These are phyloP conservation scores for Chloranthus sessilifolius DNA, from an alignment of 164 flowering plant genomes.

Conservation along the genomic window DNA sequence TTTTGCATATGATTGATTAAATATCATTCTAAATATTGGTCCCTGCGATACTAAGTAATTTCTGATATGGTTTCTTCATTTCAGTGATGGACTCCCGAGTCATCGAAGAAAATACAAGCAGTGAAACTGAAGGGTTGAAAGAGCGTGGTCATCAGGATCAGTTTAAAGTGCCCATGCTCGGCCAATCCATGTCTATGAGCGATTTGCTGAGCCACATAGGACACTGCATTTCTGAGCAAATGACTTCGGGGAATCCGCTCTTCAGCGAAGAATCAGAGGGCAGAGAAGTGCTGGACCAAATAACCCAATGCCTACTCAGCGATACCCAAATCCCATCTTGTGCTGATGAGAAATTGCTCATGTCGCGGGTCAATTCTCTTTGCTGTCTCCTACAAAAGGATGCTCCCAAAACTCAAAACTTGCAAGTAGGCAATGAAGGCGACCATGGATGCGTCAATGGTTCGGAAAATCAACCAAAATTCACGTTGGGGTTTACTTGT, in stretches of 20 bases:
- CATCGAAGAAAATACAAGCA: constrained; percentile 35
- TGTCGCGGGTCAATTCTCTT: constrained; percentile 84
- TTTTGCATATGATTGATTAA: background rate
- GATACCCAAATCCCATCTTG: constrained; percentile 48
- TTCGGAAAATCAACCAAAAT: constrained; percentile 8
- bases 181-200: constrained; percentile 66
- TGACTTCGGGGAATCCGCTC: constrained; percentile 40
- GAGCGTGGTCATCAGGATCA: constrained; percentile 39
- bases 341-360: constrained; percentile 67
- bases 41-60: too few relatives aligned
- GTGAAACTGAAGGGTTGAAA: constrained; percentile 23
- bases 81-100: constrained; percentile 45
- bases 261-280: constrained; percentile 27
- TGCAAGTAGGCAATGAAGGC: constrained; percentile 21
- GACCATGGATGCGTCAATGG: constrained; percentile 12
- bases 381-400: constrained; percentile 78
- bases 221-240: constrained; percentile 55
- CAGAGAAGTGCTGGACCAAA: constrained; percentile 50
- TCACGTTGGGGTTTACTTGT: background rate
- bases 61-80: too few relatives aligned
- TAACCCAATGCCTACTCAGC: constrained; percentile 56
- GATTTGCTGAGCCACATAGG: constrained; percentile 75
- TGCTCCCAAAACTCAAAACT: constrained; percentile 23
- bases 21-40: background rate
- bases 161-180: constrained; percentile 54